Evolutionary conservation across 208 protist genomes (phyloP).

Genomic region (Vickermania ingenoplastis): DNA sequence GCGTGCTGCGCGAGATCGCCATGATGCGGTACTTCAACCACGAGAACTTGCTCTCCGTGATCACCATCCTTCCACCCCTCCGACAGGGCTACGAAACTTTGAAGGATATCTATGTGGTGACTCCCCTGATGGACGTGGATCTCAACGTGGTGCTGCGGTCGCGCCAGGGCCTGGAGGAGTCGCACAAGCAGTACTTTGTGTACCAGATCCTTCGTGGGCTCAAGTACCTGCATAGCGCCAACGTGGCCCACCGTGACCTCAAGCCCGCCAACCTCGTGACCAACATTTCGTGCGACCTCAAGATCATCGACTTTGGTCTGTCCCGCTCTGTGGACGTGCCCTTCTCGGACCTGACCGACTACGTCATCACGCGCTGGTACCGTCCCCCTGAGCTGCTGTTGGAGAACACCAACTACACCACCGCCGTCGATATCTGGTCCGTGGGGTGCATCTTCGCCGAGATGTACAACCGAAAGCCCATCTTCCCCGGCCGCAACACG

Average conservation of each 20-base stretch:
- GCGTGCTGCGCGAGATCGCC: constrained; percentile 88
- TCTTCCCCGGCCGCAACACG: constrained; percentile 92
- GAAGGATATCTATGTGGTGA: constrained; percentile 95
- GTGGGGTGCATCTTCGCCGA: constrained; percentile 97
- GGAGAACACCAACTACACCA: constrained; percentile 73
- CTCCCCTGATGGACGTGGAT: constrained; percentile 95
- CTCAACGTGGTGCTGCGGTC: constrained; percentile 90
- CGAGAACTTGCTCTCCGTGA: constrained; percentile 88
- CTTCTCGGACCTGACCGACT: constrained; percentile 74
- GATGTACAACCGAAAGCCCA: constrained; percentile 93
- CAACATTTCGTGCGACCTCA: constrained; percentile 77
- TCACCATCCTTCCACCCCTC: constrained; percentile 89
- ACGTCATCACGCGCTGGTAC: constrained; percentile 96
- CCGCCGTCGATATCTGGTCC: constrained; percentile 94
- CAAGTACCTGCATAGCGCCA: constrained; percentile 85
- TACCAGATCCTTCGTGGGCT: constrained; percentile 86
- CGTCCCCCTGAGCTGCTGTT: constrained; percentile 92
- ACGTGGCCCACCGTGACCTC: constrained; percentile 85
- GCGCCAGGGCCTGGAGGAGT: constrained; percentile 85
- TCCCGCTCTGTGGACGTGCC: constrained; percentile 76
- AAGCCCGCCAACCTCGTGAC: constrained; percentile 88
- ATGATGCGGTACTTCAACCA: constrained; percentile 91
- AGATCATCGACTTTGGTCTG: constrained; percentile 90
- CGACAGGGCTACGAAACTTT: constrained; percentile 82
- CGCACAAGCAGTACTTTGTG: constrained; percentile 79